Evolutionary conservation across 306 rosid species (phyloP).

Genomic region (Cicer arietinum): DNA sequence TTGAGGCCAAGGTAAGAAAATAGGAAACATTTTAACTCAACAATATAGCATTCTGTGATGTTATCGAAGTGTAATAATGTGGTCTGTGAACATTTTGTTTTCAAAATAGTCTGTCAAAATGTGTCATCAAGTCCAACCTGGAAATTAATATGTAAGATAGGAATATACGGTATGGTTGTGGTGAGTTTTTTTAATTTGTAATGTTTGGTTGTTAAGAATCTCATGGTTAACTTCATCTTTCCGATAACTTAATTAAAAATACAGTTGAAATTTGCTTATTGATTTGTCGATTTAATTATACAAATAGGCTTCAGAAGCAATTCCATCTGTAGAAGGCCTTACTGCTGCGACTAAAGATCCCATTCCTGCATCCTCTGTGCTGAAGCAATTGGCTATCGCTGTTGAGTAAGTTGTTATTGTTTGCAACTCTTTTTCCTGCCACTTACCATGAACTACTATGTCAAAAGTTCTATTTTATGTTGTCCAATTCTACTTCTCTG

Average conservation of each 20-base stretch:
- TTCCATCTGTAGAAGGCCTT: constrained; percentile 80
- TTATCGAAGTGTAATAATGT: constrained; percentile 27
- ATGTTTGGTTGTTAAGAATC: constrained; percentile 12
- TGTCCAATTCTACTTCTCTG: constrained; percentile 23
- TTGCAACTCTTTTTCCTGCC: constrained; percentile 38
- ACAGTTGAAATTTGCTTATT: constrained; percentile 14
- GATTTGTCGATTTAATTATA: constrained; percentile 36
- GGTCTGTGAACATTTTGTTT: constrained; percentile 20
- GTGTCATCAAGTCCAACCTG: constrained; percentile 16
- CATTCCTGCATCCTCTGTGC: constrained; percentile 73
- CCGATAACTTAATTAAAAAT: constrained; percentile 15
- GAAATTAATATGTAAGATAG: constrained; percentile 11
- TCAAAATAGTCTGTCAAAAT: constrained; percentile 11
- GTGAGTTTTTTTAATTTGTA: constrained; percentile 7
- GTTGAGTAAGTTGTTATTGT: constrained; percentile 74
- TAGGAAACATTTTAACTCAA: constrained; percentile 35
- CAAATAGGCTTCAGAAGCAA: constrained; percentile 65
- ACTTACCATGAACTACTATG: constrained; percentile 28
- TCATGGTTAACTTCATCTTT: constrained; percentile 25
- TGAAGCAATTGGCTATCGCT: constrained; percentile 87
- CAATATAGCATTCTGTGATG: background rate
- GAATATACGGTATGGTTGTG: constrained; percentile 27
- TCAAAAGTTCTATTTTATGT: constrained; percentile 10
- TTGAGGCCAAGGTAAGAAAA: constrained; percentile 74
- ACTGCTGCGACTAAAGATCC: constrained; percentile 60